Evolutionary conservation across 2,329 filamentous ascomycete species (phyloP).

Genomic region (Fusarium decemcellulare): DNA sequence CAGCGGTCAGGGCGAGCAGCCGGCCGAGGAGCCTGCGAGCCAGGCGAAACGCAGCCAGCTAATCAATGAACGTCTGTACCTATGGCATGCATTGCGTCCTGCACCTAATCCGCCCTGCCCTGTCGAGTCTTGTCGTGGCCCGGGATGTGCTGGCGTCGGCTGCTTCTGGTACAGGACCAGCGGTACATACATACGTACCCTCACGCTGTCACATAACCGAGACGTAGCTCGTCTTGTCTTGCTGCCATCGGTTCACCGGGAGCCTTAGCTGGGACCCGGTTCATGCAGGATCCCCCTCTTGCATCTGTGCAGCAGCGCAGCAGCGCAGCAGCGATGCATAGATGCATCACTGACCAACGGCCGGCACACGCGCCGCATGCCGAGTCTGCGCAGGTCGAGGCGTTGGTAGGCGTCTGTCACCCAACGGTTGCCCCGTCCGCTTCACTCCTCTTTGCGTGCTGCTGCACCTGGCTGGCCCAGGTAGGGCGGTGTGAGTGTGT

Average conservation of each 20-base stretch:
- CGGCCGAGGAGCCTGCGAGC: constrained; percentile 27
- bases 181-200: not conserved
- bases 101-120: constrained; percentile 47
- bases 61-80: constrained; percentile 47
- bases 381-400: constrained; percentile 39
- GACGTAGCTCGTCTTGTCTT: constrained; percentile 32
- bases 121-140: constrained; percentile 32
- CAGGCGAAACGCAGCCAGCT: constrained; percentile 35
- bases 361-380: constrained; percentile 37
- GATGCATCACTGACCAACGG: constrained; percentile 30
- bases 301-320: constrained; percentile 47
- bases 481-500: constrained; percentile 45
- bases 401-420: constrained; percentile 40
- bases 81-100: constrained; percentile 52
- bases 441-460: constrained; percentile 43
- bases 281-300: constrained; percentile 48
- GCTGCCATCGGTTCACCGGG: constrained; percentile 33
- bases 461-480: constrained; percentile 41
- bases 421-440: constrained; percentile 46
- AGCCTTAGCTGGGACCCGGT: constrained; percentile 43
- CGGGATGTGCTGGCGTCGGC: constrained; percentile 44
- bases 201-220: constrained; percentile 25
- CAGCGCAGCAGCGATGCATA: constrained; percentile 43
- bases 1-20: constrained; percentile 44
- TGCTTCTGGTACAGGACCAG: constrained; percentile 26